These are phyloP conservation scores for Geotrichum carabidarum DNA, from an alignment of 1,139 yeast genomes.

Conservation along the genomic window DNA sequence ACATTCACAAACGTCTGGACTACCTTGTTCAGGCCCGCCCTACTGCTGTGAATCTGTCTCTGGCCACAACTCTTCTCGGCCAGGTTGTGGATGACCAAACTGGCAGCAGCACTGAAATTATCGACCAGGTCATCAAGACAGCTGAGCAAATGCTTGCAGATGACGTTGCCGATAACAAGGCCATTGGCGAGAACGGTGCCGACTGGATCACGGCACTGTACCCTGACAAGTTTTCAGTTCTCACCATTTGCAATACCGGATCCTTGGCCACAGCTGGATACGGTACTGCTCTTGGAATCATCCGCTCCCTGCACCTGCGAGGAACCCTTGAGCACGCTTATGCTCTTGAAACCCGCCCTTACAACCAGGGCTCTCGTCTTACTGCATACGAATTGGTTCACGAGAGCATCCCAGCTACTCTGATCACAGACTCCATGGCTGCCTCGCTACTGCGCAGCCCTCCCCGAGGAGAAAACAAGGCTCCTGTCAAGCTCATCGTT, in stretches of 20 bases:
- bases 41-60: constrained; percentile 87
- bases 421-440: constrained; percentile 89
- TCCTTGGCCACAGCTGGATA: constrained; percentile 95
- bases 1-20: constrained; percentile 47
- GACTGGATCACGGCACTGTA: constrained; percentile 47
- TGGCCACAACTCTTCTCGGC: constrained; percentile 63
- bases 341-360: constrained; percentile 93
- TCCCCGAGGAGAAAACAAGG: constrained; percentile 35
- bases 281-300: constrained; percentile 92
- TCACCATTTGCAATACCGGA: constrained; percentile 61
- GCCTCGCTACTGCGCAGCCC: constrained; percentile 54
- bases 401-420: constrained; percentile 80
- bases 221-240: constrained; percentile 51
- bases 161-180: constrained; percentile 69
- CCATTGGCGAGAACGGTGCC: constrained; percentile 78
- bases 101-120: constrained; percentile 30
- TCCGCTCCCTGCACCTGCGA: constrained; percentile 54
- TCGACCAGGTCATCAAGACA: constrained; percentile 44
- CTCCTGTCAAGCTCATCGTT: constrained; percentile 69
- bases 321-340: constrained; percentile 62
- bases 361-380: constrained; percentile 90
- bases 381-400: constrained; percentile 87
- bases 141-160: constrained; percentile 61
- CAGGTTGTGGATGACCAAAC: constrained; percentile 23
- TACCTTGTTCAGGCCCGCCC: constrained; percentile 77